Evolutionary conservation across 2,329 filamentous ascomycete genomes (phyloP), one percentile per base, ranked within the genome.

Genomic region (Fusarium pseudograminearum): DNA sequence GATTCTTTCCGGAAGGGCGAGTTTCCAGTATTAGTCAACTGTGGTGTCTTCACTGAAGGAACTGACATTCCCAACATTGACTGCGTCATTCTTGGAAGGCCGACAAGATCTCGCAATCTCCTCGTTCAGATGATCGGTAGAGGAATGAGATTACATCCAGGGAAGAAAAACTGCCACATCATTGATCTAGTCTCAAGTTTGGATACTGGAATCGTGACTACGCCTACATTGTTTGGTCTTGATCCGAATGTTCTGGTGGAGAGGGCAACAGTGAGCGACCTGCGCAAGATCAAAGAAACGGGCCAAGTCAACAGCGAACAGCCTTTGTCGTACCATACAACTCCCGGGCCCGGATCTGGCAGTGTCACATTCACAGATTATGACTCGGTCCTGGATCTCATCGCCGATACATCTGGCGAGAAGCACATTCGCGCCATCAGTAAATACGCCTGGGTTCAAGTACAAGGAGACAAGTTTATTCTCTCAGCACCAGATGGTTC

Each of bases 1-100:
- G 89, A 93, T 33, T 88, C 87, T 4, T 99, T 99, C 80, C 91
- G 87, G 69, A 85, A 83, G 3, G 87, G 90, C 10, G 87, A 94
- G 44, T 98, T 93, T 67, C 93, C 93, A 0, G 93, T 99, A 2
- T 85, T 99, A 16, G 82, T 99, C 53, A 99, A 99, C 77, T 98
- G 96, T 76, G 94, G 94, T 11, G 92, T 99, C 41, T 98, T 97
- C 76, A 98, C 95, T 0, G 96, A 99, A 81, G 96, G 96, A 4
- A 99, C 96, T 1, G 96, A 99, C 76, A 97, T 99, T 33, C 96
- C 97, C 8, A 98, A 97, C 77, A 93, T 99, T 70, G 96, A 99
- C 81, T 98, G 96, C 76, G 88, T 99, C 26, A 77, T 99, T 11
- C 85, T 99, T 11, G 94, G 92, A 5, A 85, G 96, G 26, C 96